A percentile compares a stretch with the other conserved stretches of the same genome.
phyloP scores from a whole-genome alignment of 352 stramenopile species.

The Lagenidium giganteum region DNA sequence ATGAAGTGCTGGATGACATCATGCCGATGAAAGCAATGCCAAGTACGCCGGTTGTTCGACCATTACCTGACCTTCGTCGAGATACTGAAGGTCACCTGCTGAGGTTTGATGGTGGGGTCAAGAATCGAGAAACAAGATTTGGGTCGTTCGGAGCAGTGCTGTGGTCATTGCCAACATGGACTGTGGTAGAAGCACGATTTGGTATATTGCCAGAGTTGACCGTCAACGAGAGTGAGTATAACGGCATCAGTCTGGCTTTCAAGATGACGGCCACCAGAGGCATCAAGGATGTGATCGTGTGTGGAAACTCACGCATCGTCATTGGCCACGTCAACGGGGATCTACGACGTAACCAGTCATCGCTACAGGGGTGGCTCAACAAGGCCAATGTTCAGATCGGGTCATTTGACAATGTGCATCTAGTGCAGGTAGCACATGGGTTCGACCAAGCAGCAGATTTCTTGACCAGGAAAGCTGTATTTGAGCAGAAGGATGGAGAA shows the following conservation, averaged over 20 bases:
- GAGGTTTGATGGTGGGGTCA: constrained; percentile 6
- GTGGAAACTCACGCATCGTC: constrained; percentile 3
- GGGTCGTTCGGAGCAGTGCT: neutral
- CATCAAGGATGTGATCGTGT: neutral
- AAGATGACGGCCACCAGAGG: neutral
- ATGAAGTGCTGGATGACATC: constrained; percentile 7
- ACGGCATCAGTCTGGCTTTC: too few species aligned
- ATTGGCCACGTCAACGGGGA: constrained; percentile 3
- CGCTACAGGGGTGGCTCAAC: neutral
- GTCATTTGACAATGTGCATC: neutral
- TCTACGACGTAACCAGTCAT: constrained; percentile 1
- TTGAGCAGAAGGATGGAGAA: neutral
- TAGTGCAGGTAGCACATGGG: neutral
- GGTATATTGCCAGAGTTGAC: neutral
- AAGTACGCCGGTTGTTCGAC: constrained; percentile 3
- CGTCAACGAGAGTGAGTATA: constrained; percentile 9
- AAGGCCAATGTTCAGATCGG: neutral
- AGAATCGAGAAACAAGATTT: neutral
- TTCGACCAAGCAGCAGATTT: constrained; percentile 4
- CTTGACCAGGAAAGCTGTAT: neutral
- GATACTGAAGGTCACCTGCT: neutral
- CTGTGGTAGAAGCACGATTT: neutral
- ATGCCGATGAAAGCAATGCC: constrained; percentile 6
- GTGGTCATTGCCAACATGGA: constrained; percentile 2
- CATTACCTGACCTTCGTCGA: constrained; percentile 5